Evolutionary conservation across 164 flowering plant species (phyloP).

Genomic region (Piper longum): DNA sequence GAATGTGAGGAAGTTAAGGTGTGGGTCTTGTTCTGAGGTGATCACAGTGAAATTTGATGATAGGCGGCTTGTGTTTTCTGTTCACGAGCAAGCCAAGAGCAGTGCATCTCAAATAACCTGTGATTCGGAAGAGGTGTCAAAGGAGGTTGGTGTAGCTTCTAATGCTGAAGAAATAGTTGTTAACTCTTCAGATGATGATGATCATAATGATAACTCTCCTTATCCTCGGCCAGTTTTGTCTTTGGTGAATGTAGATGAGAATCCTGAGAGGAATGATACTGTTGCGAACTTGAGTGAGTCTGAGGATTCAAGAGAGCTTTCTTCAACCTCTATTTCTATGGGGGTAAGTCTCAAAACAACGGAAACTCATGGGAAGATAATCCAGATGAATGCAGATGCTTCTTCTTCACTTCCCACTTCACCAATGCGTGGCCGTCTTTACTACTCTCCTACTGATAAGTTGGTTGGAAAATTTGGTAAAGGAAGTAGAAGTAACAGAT

Average conservation of each 20-base stretch:
- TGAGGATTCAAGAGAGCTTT: slow-evolving; percentile 15
- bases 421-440: slow-evolving; percentile 22
- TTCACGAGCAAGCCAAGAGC: slow-evolving; percentile 9
- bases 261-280: slow-evolving; percentile 1
- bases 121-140: slow-evolving; percentile 12
- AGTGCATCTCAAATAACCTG: slow-evolving; percentile 3
- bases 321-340: slow-evolving; percentile 21
- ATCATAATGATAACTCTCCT: slow-evolving; percentile 12
- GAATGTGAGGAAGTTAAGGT: slow-evolving; percentile 31
- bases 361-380: slow-evolving; percentile 6
- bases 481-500: slow-evolving; percentile 22
- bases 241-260: background rate
- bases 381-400: slow-evolving; percentile 5
- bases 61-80: slow-evolving; percentile 28
- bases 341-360: slow-evolving; percentile 21
- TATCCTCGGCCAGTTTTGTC: slow-evolving; percentile 21
- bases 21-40: slow-evolving; percentile 60
- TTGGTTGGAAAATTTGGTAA: slow-evolving; percentile 11
- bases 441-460: slow-evolving; percentile 16
- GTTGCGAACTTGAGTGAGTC: slow-evolving; percentile 14
- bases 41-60: slow-evolving; percentile 22
- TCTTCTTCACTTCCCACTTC: slow-evolving; percentile 24
- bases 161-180: slow-evolving; percentile 8
- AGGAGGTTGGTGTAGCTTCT: slow-evolving; percentile 10
- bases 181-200: slow-evolving; percentile 22